Conservation (phyloP, 2,329 filamentous ascomycete species). For the Ophidiomyces ophidiicola region DNA sequence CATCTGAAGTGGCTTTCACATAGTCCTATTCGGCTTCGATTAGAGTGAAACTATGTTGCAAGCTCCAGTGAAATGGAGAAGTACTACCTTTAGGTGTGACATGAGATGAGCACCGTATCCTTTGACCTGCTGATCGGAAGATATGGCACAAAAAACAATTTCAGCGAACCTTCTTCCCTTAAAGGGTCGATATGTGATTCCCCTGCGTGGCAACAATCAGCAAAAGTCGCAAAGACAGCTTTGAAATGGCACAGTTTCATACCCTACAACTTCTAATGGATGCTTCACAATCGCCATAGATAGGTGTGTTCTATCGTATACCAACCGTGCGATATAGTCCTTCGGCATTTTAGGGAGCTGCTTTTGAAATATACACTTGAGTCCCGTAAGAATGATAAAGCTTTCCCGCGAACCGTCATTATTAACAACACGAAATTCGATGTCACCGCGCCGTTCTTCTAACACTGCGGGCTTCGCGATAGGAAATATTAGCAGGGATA, state of each 20-base stretch:
- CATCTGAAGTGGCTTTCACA: slow-evolving; percentile 87
- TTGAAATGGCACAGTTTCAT: slow-evolving; percentile 19
- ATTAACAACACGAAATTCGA: slow-evolving; percentile 95
- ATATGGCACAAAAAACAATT: slow-evolving; percentile 97
- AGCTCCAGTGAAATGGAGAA: too few relatives aligned
- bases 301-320: slow-evolving; percentile 92
- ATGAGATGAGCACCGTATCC: slow-evolving; percentile 96
- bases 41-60: too few relatives aligned
- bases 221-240: neutral
- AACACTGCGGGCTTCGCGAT: slow-evolving; percentile 61
- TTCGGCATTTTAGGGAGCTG: slow-evolving; percentile 99
- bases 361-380: slow-evolving; percentile 98
- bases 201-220: slow-evolving; percentile 43
- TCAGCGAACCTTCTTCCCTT: slow-evolving; percentile 86
- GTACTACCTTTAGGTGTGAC: slow-evolving; percentile 74
- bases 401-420: slow-evolving; percentile 83
- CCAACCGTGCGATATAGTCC: slow-evolving; percentile 92
- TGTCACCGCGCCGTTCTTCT: slow-evolving; percentile 86
- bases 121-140: slow-evolving; percentile 95
- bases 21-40: slow-evolving; percentile 50
- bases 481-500: slow-evolving; percentile 14
- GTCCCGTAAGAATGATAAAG: slow-evolving; percentile 82
- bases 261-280: slow-evolving; percentile 76
- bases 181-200: slow-evolving; percentile 93
- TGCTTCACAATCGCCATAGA: slow-evolving; percentile 97